Base-by-base conservation (phyloP, 1,139 yeast species). In the Lodderomyces parapsilosis region DNA sequence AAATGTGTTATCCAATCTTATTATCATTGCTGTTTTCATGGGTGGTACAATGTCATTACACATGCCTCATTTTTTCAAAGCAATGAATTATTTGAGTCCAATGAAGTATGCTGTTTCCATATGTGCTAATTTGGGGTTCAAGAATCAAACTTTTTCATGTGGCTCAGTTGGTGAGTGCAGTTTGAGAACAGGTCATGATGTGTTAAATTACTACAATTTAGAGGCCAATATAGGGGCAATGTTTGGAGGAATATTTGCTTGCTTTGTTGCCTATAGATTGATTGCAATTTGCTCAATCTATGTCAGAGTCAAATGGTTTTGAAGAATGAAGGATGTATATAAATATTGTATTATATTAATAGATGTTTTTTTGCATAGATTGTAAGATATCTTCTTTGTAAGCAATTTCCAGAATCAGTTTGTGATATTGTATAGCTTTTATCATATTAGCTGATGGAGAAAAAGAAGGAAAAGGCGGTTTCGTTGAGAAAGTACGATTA, bases 41-140 rank as follows among this genome's bases (percentile, higher is more conserved):
- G 88, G 89, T 3, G 96, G 96, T n/a, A 71, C 91, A 5, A 76
- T 89, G 83, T 84, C 96, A 0, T 64, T 86, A 50, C 72, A 83
- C 28, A 80, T 88, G 84, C 89, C 89, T 6, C 65, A 65, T 1
- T 79, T 88, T 42, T 75, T 88, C 56, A 71, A 71, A 49, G 95
- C 82, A 0, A 65, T 85, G 59, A 88, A 87, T 60, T 88, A 81
- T 64, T 54, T 85, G 11, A 83, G 81, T 43, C 96, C 96, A 1
- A 63, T 85, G 56, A 85, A 83, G 54, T 88, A 84, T 58, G 84
- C 78, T 5, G 82, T 79, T 33, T 81, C 83, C 44, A 67, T 81
- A 1, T 60, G 69, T 52, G 71, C 73, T 11, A 66, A 66, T 46
- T 52, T 71, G 43, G 72, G 68, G 10, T 66, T 73, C 39, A 41